Evolutionary conservation across 1,284 basidiomycete genomes (phyloP), one percentile per base, ranked within the genome.

Genomic region (Psilocybe mexicana): DNA sequence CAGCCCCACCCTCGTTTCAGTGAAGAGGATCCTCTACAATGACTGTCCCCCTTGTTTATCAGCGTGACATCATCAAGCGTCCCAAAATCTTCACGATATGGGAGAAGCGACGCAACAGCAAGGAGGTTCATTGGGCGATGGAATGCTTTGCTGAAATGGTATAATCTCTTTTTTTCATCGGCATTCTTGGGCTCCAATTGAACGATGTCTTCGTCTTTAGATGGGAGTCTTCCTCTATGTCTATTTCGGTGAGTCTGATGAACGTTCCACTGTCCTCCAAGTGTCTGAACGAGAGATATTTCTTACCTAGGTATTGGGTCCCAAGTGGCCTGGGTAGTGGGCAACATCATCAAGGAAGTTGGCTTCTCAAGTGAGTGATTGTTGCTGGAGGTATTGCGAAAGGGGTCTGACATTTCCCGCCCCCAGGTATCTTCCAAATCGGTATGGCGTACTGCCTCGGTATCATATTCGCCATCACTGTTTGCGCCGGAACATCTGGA

Each of bases 401-500:
- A 8, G 36, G 3, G 24, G 45, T 38, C 43, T 42, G 42, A 54
- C 38, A n/a, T 10, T 43, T 12, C 28, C 43, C n/a, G 26, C 40
- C 46, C 52, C 48, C 40, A 88, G 88, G 84, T 35, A 45, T 87
- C 8, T 69, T 85, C 38, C 84, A 87, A 48, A 74, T 89, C 30
- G 88, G 88, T 24, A 64, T 86, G 46, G 85, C 80, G 6, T 90
- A 90, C 67, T 75, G 81, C 8, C 74, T 84, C 30, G 88, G 88
- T 43, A 82, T 89, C 60, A 68, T 84, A 11, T 77, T 89, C 47
- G 87, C 88, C 0, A 65, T 90, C 38, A 69, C 70, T 3, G 71
- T 85, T 18, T 83, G 79, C 60, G 71, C 71, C 30, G 65, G 79
- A 6, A 82, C 85, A 2, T 89, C 86, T 12, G 83, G 82, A 10